phyloP scores from a whole-genome alignment of 805 yeast species.

The Danielozyma ontarioensis region DNA sequence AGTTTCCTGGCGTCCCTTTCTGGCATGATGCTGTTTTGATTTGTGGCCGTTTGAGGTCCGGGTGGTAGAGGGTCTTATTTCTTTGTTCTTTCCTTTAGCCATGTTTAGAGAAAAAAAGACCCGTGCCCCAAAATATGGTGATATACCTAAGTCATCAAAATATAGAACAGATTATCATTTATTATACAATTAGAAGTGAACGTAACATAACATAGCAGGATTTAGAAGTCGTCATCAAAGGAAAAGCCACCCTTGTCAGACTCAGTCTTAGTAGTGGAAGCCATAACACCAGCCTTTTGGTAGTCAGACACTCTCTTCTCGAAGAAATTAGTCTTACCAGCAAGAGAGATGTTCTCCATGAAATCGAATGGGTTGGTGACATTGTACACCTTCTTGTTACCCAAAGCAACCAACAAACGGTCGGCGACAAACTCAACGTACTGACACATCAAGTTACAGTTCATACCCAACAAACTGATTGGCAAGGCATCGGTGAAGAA shows the following conservation, averaged over 20 bases:
- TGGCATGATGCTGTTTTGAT: conserved; percentile 47
- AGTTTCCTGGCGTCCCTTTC: conserved; percentile 28
- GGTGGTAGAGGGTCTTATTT: conserved; percentile 21
- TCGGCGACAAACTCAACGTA: conserved; percentile 98
- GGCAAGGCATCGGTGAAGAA: conserved; percentile 95
- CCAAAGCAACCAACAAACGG: conserved; percentile 85
- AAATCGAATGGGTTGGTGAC: conserved; percentile 94
- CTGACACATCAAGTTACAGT: conserved; percentile 89
- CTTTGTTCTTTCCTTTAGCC: conserved; percentile 56
- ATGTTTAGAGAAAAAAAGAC: too few species aligned
- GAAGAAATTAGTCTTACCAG: conserved; percentile 98
- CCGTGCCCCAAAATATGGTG: too few species aligned
- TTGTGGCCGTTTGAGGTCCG: conserved; percentile 54
- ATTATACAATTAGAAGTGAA: too few species aligned
- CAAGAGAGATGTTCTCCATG: conserved; percentile 97
- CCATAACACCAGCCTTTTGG: conserved; percentile 99
- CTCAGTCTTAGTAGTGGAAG: conserved; percentile 50
- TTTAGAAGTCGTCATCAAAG: conserved; percentile 91
- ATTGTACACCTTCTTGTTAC: conserved; percentile 84
- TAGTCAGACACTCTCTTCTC: conserved; percentile 98
- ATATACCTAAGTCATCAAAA: too few species aligned
- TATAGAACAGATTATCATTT: too few species aligned
- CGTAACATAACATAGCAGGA: too few species aligned
- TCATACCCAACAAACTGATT: conserved; percentile 91
- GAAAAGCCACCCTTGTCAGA: conserved; percentile 56